Conservation (phyloP, 176 grass and related monocot genomes). For the Calamus simplicifolius region DNA sequence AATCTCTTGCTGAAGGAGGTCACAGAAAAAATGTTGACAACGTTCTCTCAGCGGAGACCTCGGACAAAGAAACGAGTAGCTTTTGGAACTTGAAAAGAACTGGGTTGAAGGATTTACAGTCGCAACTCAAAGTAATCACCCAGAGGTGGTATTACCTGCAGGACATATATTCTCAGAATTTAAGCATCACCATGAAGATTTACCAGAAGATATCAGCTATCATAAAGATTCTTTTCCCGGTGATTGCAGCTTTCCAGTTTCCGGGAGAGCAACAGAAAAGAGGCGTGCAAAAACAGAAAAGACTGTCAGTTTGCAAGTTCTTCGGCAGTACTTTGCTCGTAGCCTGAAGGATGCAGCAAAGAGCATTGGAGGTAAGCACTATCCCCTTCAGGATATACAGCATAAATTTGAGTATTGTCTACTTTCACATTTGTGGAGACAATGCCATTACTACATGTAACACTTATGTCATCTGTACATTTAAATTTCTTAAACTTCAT, state of each 20-base stretch:
- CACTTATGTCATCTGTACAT: no score
- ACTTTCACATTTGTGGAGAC: no score
- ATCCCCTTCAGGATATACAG: conserved; percentile 12
- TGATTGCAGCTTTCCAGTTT: conserved; percentile 23
- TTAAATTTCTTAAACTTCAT: no score
- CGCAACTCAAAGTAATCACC: not conserved
- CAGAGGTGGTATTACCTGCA: not conserved
- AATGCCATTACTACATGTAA: no score
- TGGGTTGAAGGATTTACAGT: conserved; percentile 16
- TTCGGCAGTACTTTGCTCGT: conserved; percentile 80
- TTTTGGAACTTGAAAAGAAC: conserved; percentile 27
- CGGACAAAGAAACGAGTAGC: conserved; percentile 33
- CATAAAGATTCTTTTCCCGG: conserved; percentile 10
- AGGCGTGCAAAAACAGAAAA: conserved; percentile 72
- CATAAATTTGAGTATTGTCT: conserved; percentile 15
- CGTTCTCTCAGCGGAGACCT: conserved; percentile 26
- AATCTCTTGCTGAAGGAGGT: not conserved
- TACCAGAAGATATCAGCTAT: conserved; percentile 4
- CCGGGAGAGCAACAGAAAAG: conserved; percentile 36
- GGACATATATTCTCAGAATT: not conserved
- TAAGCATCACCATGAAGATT: conserved; percentile 8
- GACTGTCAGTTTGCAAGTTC: conserved; percentile 75
- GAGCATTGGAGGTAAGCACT: conserved; percentile 70
- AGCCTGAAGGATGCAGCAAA: conserved; percentile 96
- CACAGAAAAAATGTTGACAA: conserved; percentile 38